Base-by-base conservation (phyloP, 2,329 filamentous ascomycete genomes). In the Neopestalotiopsis rosae region DNA sequence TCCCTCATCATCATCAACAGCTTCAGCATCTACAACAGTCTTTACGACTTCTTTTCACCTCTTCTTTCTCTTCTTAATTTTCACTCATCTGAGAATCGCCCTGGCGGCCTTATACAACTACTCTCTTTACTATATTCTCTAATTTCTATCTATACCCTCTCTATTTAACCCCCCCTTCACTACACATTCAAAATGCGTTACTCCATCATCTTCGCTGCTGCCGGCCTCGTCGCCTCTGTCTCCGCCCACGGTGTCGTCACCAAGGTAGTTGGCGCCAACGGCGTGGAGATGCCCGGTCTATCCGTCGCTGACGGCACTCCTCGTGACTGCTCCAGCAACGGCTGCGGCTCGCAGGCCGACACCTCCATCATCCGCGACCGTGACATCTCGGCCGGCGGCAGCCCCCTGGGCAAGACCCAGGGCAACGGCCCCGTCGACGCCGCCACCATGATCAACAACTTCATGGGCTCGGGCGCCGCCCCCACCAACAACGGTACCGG, bases 281-380 rank as follows among this genome's bases (percentile, higher is more conserved):
- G 77, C 0, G 77, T 79, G 1, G 69, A 69, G 4, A 79, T 79
- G 77, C 77, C 77, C 2, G 77, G 77, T 52, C 74, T 79, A 14
- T 42, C 34, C 84, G 88, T 91, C 72, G 82, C 84, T 61, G 90
- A 92, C 70, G 90, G 89, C 74, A 92, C 90, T 71, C 90, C 90
- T 65, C 89, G 90, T 75, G 89, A 92, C 80, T 92, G 90, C 79
- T 83, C 87, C 65, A 83, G 82, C 74, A 88, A 90, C 73, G 71
- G 78, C 61, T 92, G 89, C 76, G 90, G 90, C 69, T 86, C 90
- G n/a, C 87, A 92, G 78, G 88, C 86, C 69, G 90, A 92, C 76
- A 92, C 90, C n/a, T 84, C 90, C 78, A 91, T 92, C 82, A 91
- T 92, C 79, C 88, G 90, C 49, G 80, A 87, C 70, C 79, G 82